Base-by-base conservation (phyloP, 2,329 filamentous ascomycete species). In the Gnomoniopsis smithogilvyi region DNA sequence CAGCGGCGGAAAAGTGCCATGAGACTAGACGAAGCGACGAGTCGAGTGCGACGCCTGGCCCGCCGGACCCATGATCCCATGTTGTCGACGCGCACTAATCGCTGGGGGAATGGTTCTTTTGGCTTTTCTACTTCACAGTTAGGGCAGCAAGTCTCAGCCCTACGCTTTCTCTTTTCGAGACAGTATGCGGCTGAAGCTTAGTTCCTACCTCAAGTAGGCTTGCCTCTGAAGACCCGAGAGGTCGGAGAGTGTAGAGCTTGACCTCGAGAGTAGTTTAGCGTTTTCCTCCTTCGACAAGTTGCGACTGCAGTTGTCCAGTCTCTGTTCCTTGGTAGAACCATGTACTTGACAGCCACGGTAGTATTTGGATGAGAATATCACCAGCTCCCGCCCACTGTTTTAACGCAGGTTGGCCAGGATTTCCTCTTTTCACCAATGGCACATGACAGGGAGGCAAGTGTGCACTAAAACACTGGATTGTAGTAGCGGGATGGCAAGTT, bases 1-100 rank as follows among this genome's bases (percentile, higher is more conserved):
- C 59, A 53, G 59, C 61, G 54, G 62, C 59, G 46, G 62, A 56
- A 47, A 50, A 34, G 26, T 49, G 34, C 41, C 51, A 47, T 21
- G 26, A 49, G 41, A 38, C 21, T 49, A 41, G 56, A 56, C 49
- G 51, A 24, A 26, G 34, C 36, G n/a, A 24, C 41, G 47, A 61
- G 56, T 55, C 41, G 59, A 36, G 46, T 33, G 56, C 47, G 50
- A 22, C 43, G 43, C 48, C 48, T 21, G 36, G 14, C 34, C 21
- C 43, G 45, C 47, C 34, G 15, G 38, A 54, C 26, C n/a, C 26
- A 30, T 4, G 26, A 30, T 30, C 26, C 58, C 58, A 57, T 58
- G 57, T 26, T 51, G 49, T 46, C 17, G 11, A 17, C 36, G 12
- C 12, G 11, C 36, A 41, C 36, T 3, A 41, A 15, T 17, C n/a